Base-by-base conservation (phyloP, 1,139 yeast species). In the Spathaspora sp. region DNA sequence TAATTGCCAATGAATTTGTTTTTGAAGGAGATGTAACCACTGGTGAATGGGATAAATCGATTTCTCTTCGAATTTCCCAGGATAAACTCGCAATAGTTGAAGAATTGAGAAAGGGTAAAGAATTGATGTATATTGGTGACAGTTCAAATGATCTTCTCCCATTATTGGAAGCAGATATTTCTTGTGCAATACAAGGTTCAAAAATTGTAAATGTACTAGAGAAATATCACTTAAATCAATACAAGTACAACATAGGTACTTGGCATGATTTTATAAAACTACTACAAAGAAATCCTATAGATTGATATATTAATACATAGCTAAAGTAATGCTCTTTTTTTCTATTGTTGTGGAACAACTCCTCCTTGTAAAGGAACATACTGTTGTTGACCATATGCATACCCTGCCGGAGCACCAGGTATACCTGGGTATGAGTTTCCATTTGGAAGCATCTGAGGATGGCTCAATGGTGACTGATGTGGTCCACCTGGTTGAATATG, bases 81-180 rank as follows among this genome's bases (percentile, higher is more conserved):
- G 89, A 85, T 58, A 85, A 85, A 57, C 62, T 66, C 18, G 51
- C 60, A 4, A 51, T 68, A 4, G 52, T 72, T 3, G 44, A 57
- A 8, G 39, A 51, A 5, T 50, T 75, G 1, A 49, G 54, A 6
- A 43, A 56, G 17, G 45, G 50, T 7, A 39, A 50, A 16, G 47
- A 51, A 18, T 52, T 49, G 0, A 62, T 76, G 42, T 85, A 84
- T 56, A 66, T 84, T 13, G 93, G 93, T 1, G 93, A 86, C 56
- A 81, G 88, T 50, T 56, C 78, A 1, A 82, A 88, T 0, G 93
- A 86, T 61, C 63, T 84, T 13, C 61, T 82, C 34, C 74, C 84
- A 1, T 61, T 84, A 57, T 49, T 80, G 10, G 70, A 68, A 33
- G 79, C 81, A 2, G 76, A 75, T 47, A 51, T 61, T 16, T 88